A percentile compares a stretch with the other conserved stretches of the same genome.
Evolutionary conservation across 129 eudicot genomes (phyloP).

Genomic region (Chrysanthemum makinoi): DNA sequence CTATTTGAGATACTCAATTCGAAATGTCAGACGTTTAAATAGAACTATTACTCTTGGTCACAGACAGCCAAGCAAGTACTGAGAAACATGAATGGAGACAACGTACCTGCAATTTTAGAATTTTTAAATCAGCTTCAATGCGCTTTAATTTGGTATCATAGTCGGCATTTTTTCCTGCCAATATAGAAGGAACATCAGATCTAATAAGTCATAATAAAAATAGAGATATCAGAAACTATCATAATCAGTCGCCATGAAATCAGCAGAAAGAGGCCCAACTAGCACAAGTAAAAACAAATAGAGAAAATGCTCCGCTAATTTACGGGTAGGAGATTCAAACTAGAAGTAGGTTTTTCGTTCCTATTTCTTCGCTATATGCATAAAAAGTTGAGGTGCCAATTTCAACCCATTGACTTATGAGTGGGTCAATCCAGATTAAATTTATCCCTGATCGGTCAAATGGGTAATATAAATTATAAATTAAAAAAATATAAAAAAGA

Average conservation of each 20-base stretch:
- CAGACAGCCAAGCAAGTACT: background rate
- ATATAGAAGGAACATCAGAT: conserved; percentile 17
- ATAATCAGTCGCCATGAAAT: background rate
- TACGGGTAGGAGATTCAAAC: no score
- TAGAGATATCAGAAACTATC: conserved; percentile 8
- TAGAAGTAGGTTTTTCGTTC: background rate
- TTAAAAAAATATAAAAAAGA: no score
- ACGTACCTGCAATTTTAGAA: conserved; percentile 74
- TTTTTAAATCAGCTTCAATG: conserved; percentile 82
- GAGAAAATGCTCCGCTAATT: no score
- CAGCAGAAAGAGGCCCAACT: background rate
- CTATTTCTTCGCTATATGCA: conserved; percentile 3
- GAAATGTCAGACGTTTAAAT: background rate
- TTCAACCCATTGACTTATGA: no score
- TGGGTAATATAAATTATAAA: no score
- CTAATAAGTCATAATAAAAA: background rate
- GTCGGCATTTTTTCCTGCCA: conserved; percentile 54
- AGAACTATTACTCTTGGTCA: conserved; percentile 8
- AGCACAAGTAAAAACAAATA: no score
- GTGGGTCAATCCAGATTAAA: no score
- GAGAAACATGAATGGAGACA: conserved; percentile 3
- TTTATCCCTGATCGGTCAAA: no score
- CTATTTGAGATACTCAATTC: background rate
- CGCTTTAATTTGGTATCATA: conserved; percentile 52
- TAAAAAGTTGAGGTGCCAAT: background rate